Percentiles rank a stretch among this genome's conserved stretches.
These are phyloP conservation scores for Quercus phellos DNA, from an alignment of 331 rosid species.

Conservation along the genomic window DNA sequence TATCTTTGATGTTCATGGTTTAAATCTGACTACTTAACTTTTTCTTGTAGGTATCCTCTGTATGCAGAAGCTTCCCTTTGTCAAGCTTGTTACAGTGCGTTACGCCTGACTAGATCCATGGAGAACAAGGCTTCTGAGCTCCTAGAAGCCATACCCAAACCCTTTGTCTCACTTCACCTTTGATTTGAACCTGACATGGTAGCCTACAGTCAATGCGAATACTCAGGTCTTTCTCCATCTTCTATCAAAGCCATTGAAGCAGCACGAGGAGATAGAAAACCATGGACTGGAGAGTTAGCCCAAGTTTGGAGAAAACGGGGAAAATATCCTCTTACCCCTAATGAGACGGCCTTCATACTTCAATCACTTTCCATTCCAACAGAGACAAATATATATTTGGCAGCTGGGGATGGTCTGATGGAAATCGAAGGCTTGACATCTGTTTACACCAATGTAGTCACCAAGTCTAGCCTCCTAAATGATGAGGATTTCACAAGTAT, in stretches of 20 bases:
- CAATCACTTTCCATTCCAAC: conserved; percentile 63
- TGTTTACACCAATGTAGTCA: conserved; percentile 43
- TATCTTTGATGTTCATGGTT: neutral
- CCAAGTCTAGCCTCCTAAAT: conserved; percentile 68
- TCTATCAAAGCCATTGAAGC: conserved; percentile 66
- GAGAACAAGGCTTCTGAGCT: conserved; percentile 78
- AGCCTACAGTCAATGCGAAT: conserved; percentile 85
- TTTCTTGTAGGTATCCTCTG: conserved; percentile 57
- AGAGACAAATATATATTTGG: conserved; percentile 65
- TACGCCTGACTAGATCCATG: conserved; percentile 64
- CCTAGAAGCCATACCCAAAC: conserved; percentile 83
- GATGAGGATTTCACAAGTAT: conserved; percentile 69
- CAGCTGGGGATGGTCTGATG: conserved; percentile 86
- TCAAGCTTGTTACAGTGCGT: conserved; percentile 84
- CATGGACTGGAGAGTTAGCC: conserved; percentile 61
- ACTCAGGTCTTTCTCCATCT: conserved; percentile 50
- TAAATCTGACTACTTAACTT: neutral
- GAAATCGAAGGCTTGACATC: conserved; percentile 62
- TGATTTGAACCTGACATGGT: conserved; percentile 92
- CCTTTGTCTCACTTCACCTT: conserved; percentile 82
- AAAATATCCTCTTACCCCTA: conserved; percentile 83
- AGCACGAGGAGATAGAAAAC: conserved; percentile 62
- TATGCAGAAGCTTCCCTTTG: conserved; percentile 86
- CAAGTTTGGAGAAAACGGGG: conserved; percentile 67
- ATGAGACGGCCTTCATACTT: conserved; percentile 70